A percentile compares a stretch with the other conserved stretches of the same genome.
phyloP scores from a whole-genome alignment of 2,329 filamentous ascomycete genomes.

The Raffaelea deltoideospora region DNA sequence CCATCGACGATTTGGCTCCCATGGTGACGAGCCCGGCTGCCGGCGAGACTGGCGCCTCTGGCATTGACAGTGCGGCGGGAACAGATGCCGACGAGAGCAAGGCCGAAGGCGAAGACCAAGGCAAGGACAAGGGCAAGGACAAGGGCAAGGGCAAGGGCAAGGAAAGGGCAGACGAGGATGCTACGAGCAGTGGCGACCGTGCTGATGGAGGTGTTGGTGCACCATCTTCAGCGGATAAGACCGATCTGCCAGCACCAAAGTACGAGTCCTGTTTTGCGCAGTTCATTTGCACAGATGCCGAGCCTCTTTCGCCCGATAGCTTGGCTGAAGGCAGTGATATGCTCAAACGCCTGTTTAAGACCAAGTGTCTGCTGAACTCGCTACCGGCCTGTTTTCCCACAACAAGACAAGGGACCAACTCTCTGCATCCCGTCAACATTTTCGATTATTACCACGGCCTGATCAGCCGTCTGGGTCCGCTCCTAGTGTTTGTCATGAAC shows the following conservation, averaged over 20 bases:
- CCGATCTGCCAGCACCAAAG: no score
- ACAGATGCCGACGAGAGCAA: not conserved
- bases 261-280: constrained; percentile 54
- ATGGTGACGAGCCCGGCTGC: constrained; percentile 37
- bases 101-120: not conserved
- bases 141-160: not conserved
- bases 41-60: no score
- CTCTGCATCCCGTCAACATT: constrained; percentile 65
- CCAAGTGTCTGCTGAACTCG: constrained; percentile 62
- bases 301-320: constrained; percentile 16
- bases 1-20: constrained; percentile 52
- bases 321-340: constrained; percentile 55
- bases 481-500: constrained; percentile 68
- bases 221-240: no score
- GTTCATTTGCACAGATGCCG: constrained; percentile 36
- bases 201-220: no score
- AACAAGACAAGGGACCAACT: constrained; percentile 45
- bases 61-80: no score
- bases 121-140: not conserved
- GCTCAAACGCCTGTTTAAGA: constrained; percentile 62
- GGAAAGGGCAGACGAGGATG: no score
- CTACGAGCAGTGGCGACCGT: not conserved
- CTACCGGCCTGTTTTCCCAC: constrained; percentile 61
- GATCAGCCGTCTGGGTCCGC: constrained; percentile 57
- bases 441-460: constrained; percentile 71